A percentile compares a stretch with the other conserved stretches of the same genome.
Evolutionary conservation across 805 yeast species (phyloP).

Genomic region (Danielia reshetovae): DNA sequence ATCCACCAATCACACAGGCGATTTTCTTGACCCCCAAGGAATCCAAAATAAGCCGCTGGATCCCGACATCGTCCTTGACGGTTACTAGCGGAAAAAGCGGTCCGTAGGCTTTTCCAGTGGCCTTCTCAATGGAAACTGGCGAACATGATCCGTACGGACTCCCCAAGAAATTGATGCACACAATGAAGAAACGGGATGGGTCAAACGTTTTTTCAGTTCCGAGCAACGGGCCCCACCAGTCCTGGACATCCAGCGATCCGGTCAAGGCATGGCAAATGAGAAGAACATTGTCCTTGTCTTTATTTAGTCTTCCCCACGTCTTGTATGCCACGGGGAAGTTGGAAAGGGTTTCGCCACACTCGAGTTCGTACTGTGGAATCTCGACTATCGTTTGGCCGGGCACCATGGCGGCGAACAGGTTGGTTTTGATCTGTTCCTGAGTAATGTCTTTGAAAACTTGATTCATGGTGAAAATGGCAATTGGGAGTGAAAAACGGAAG

Average conservation of each 20-base stretch:
- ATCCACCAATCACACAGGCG: slow-evolving; percentile 91
- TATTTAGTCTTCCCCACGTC: slow-evolving; percentile 88
- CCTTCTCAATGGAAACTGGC: slow-evolving; percentile 79
- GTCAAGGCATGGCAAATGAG: slow-evolving; percentile 95
- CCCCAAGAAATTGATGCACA: slow-evolving; percentile 90
- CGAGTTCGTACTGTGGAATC: slow-evolving; percentile 70
- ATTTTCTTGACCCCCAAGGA: slow-evolving; percentile 72
- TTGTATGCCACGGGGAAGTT: slow-evolving; percentile 92
- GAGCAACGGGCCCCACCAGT: slow-evolving; percentile 98
- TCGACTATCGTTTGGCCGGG: slow-evolving; percentile 74
- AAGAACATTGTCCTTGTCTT: slow-evolving; percentile 66
- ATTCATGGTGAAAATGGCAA: too few species aligned
- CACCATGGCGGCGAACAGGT: slow-evolving; percentile 69
- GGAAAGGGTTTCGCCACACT: slow-evolving; percentile 70
- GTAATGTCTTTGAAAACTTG: slow-evolving; percentile 39
- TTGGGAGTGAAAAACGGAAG: too few species aligned
- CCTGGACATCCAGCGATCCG: slow-evolving; percentile 91
- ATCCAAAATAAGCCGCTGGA: slow-evolving; percentile 76
- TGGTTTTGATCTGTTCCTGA: slow-evolving; percentile 46
- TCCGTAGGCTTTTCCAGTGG: slow-evolving; percentile 74
- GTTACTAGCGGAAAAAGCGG: slow-evolving; percentile 95
- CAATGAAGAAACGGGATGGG: slow-evolving; percentile 78
- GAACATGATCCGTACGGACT: slow-evolving; percentile 96
- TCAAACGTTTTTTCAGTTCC: slow-evolving; percentile 88
- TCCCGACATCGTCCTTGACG: slow-evolving; percentile 84